Conservation (phyloP, 2,329 filamentous ascomycete genomes). For the Diatrype stigma region DNA sequence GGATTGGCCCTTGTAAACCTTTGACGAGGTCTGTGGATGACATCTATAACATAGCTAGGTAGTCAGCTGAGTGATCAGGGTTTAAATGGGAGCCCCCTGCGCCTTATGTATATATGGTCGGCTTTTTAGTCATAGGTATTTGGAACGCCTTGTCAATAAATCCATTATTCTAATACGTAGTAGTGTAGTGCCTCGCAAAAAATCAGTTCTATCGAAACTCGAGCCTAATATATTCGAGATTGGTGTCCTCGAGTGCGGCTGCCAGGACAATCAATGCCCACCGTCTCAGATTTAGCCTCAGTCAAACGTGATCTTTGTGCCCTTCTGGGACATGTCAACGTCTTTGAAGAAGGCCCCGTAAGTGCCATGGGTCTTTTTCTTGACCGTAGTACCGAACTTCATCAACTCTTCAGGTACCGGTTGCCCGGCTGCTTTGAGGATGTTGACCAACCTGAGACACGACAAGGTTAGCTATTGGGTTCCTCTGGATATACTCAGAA, state of each 20-base stretch:
- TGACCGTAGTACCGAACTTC: constrained; percentile 96
- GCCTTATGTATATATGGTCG: too few species aligned
- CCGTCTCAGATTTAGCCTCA: not conserved
- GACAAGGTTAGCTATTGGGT: constrained; percentile 9
- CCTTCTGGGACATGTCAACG: constrained; percentile 74
- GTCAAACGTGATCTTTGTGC: constrained; percentile 91
- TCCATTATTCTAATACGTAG: too few species aligned
- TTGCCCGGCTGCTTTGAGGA: constrained; percentile 90
- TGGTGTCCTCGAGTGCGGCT: not conserved
- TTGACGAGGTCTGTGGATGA: too few species aligned
- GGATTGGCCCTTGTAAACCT: too few species aligned
- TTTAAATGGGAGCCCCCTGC: too few species aligned
- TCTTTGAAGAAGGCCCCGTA: constrained; percentile 97
- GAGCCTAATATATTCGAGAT: too few species aligned
- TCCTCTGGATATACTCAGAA: not conserved
- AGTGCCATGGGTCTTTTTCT: constrained; percentile 95
- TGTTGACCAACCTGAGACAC: constrained; percentile 72
- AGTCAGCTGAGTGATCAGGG: too few species aligned
- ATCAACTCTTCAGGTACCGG: constrained; percentile 83
- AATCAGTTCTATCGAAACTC: not conserved
- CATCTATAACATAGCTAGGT: too few species aligned
- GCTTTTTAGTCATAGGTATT: too few species aligned
- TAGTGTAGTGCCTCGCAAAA: not conserved
- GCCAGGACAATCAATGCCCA: not conserved
- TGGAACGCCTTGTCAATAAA: too few species aligned